A percentile compares a stretch with the other conserved stretches of the same genome.
phyloP scores from a whole-genome alignment of 1,284 basidiomycete species.

The Heliocybe sulcata region DNA sequence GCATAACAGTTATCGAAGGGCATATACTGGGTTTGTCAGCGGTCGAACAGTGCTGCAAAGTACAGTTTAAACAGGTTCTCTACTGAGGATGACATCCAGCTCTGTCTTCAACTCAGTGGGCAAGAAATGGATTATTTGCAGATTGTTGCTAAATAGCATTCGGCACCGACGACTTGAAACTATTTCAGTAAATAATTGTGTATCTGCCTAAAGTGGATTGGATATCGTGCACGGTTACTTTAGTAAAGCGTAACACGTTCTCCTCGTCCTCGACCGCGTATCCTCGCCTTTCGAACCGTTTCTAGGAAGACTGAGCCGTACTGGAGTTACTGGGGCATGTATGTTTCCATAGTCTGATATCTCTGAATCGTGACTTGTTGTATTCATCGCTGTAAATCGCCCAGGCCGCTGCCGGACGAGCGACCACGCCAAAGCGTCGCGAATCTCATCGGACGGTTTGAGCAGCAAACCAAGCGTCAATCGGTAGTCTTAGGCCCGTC shows the following conservation, averaged over 20 bases:
- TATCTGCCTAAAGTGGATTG: not conserved
- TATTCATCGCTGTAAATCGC: not conserved
- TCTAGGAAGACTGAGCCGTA: not conserved
- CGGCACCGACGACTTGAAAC: too few relatives aligned
- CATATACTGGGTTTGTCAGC: too few relatives aligned
- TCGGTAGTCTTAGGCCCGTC: slow-evolving; percentile 23
- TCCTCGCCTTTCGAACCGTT: not conserved
- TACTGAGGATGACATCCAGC: too few relatives aligned
- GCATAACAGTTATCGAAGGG: too few relatives aligned
- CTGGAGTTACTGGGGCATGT: slow-evolving; percentile 1
- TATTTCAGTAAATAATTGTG: not conserved
- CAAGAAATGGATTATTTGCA: not conserved
- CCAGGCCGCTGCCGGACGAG: slow-evolving; percentile 77
- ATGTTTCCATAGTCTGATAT: not conserved
- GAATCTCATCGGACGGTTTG: slow-evolving; percentile 78
- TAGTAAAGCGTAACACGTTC: not conserved
- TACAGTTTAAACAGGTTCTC: too few relatives aligned
- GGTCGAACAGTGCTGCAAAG: too few relatives aligned
- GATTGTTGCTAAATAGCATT: not conserved
- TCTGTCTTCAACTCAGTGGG: too few relatives aligned
- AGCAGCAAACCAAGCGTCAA: slow-evolving; percentile 65
- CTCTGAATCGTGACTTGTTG: not conserved
- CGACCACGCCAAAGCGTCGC: slow-evolving; percentile 74
- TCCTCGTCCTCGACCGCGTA: not conserved
- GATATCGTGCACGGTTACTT: not conserved